Conservation (phyloP, 192 early-diverging fungal genomes). For the Helicostylum pulchrum region DNA sequence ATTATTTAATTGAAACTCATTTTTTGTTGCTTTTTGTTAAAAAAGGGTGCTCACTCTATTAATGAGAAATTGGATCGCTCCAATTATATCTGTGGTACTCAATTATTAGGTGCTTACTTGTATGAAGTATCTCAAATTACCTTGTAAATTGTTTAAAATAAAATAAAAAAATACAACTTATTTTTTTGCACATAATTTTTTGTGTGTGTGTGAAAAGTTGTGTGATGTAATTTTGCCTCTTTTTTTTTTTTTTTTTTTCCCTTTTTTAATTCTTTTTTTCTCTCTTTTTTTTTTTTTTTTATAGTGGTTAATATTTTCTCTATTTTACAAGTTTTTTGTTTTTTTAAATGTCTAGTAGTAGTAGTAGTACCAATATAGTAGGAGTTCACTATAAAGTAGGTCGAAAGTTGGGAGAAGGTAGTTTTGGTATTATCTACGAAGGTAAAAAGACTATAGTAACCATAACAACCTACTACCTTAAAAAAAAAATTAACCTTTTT, state of each 20-base stretch:
- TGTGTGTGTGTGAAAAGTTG: too few relatives aligned
- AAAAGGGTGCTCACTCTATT: constrained; percentile 95
- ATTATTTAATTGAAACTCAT: neutral
- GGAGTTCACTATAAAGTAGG: constrained; percentile 95
- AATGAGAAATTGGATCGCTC: constrained; percentile 93
- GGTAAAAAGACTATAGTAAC: constrained; percentile 49
- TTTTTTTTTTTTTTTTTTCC: too few relatives aligned
- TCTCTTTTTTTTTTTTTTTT: too few relatives aligned
- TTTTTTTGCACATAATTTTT: too few relatives aligned
- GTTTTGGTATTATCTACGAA: constrained; percentile 98
- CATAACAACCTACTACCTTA: neutral
- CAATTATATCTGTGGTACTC: constrained; percentile 96
- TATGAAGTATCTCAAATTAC: constrained; percentile 69
- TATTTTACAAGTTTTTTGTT: too few relatives aligned
- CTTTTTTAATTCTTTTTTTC: too few relatives aligned
- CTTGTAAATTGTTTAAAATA: neutral
- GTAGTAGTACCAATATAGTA: constrained; percentile 63
- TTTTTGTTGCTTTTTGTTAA: constrained; percentile 24
- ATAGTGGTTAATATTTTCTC: too few relatives aligned
- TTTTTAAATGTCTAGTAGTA: too few relatives aligned
- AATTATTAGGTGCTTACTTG: constrained; percentile 87
- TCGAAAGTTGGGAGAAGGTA: constrained; percentile 95
- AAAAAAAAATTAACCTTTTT: neutral
- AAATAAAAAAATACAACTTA: too few relatives aligned
- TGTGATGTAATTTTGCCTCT: too few relatives aligned